Evolutionary conservation across 225 moss, liverwort and hornwort species (phyloP), one percentile per base, ranked within the genome.

Genomic region (Neckera pumila): DNA sequence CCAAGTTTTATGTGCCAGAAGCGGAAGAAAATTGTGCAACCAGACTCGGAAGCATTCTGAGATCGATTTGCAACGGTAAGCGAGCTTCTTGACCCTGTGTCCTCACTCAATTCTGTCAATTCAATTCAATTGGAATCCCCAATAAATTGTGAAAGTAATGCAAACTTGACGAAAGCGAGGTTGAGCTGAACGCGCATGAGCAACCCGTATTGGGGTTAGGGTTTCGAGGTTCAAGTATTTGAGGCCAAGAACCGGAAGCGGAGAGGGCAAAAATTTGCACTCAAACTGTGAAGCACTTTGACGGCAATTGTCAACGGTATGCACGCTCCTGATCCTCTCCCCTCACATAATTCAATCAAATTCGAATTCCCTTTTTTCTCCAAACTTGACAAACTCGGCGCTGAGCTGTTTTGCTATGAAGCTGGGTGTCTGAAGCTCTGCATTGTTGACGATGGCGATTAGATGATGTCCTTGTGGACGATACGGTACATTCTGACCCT

Each of bases 401-500:
- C 25, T 33, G 65, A 38, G 61, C 19, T 40, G 33, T 23, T 58
- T 84, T 73, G 42, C 30, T 56, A 30, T 56, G 54, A 27, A 62
- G 49, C 16, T 75, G 13, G 84, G 34, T 28, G 38, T 63, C 61
- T 86, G 40, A 67, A 53, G 59, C 57, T 56, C 34, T 59, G 83
- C 53, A 69, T 59, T 67, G 61, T 69, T 83, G 71, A 42, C 34
- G 78, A 53, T 60, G 70, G 78, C 27, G 43, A 31, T 64, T 53
- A 89, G 87, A 92, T 89, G 92, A 76, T 81, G 47, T 85, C 90
- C 21, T 56, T 90, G 77, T 89, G 87, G 92, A 76, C 75, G 63
- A 62, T 92, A 58, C 75, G 77, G 34, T 67, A 90, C 65, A 66
- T 90, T 43, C 11, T 51, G 42, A 77, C 8, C 84, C 89, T 10